A percentile compares a stretch with the other conserved stretches of the same genome.
phyloP scores from a whole-genome alignment of 495 filamentous ascomycete species.

The Penicillium diatomitis region DNA sequence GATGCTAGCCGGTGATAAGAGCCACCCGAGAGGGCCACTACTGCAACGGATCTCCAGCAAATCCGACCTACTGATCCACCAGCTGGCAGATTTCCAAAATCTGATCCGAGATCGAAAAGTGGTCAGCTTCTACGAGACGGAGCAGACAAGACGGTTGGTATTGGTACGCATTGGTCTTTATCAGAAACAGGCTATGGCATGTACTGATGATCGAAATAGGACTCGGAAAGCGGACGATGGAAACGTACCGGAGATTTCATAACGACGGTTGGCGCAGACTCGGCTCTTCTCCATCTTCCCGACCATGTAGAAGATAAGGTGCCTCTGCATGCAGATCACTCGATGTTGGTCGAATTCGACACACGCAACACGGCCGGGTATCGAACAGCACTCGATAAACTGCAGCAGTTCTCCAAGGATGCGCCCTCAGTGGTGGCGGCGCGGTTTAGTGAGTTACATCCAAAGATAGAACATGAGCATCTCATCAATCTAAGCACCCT shows the following conservation, averaged over 20 bases:
- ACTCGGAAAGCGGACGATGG: conserved; percentile 12
- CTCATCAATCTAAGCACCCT: too few species aligned
- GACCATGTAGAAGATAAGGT: conserved; percentile 10
- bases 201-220: conserved; percentile 8
- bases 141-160: conserved; percentile 16
- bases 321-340: conserved; percentile 8
- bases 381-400: conserved; percentile 7
- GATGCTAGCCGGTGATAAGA: not conserved
- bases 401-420: conserved; percentile 5
- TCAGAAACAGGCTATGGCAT: not conserved
- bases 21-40: conserved; percentile 11
- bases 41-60: conserved; percentile 10
- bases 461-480: too few species aligned
- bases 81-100: conserved; percentile 17
- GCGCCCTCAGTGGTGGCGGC: conserved; percentile 7
- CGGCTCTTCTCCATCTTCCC: conserved; percentile 9
- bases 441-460: conserved; percentile 1
- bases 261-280: conserved; percentile 6
- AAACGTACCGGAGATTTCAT: conserved; percentile 11
- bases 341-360: conserved; percentile 9
- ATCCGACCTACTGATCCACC: conserved; percentile 12
- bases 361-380: conserved; percentile 7
- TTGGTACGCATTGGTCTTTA: not conserved
- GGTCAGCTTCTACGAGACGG: conserved; percentile 24
- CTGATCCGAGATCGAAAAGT: conserved; percentile 20